Percentiles rank a stretch among this genome's conserved stretches.
Conservation (phyloP, 331 rosid species). For the Ulmus americana region DNA sequence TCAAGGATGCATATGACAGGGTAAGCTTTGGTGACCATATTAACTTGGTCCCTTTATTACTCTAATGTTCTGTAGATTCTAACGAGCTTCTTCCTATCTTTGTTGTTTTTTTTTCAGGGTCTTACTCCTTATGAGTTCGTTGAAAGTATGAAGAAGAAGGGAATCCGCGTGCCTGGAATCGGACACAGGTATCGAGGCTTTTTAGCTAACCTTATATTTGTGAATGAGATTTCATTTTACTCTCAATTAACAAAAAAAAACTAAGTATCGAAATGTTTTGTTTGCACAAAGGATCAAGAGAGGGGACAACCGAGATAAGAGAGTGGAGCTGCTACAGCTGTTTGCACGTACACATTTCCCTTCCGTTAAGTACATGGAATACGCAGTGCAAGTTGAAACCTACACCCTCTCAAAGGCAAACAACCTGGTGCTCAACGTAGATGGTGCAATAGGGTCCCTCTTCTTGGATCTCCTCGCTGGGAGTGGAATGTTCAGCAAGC, state of each 20-base stretch:
- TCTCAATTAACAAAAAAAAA: slow-evolving; percentile 15
- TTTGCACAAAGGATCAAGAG: slow-evolving; percentile 78
- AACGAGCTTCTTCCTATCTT: slow-evolving; percentile 7
- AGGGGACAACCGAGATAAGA: slow-evolving; percentile 92
- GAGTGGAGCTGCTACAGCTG: slow-evolving; percentile 87
- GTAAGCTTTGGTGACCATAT: slow-evolving; percentile 40
- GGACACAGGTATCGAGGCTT: slow-evolving; percentile 69
- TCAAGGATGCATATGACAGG: slow-evolving; percentile 94
- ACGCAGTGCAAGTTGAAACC: slow-evolving; percentile 87
- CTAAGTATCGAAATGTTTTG: slow-evolving; percentile 18
- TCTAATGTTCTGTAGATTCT: background rate
- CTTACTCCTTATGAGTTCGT: slow-evolving; percentile 97
- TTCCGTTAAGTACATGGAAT: slow-evolving; percentile 94
- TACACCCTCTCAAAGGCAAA: slow-evolving; percentile 96
- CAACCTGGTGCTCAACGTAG: slow-evolving; percentile 91
- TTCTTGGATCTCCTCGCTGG: slow-evolving; percentile 99
- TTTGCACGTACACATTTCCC: slow-evolving; percentile 93
- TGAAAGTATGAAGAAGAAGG: slow-evolving; percentile 95
- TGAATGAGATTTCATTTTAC: slow-evolving; percentile 7
- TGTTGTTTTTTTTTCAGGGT: slow-evolving; percentile 40
- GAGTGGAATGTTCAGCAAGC: slow-evolving; percentile 92
- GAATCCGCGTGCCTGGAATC: slow-evolving; percentile 97
- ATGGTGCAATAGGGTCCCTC: slow-evolving; percentile 94
- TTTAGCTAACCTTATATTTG: background rate
- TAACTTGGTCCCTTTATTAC: background rate